A percentile compares a stretch with the other conserved stretches of the same genome.
These are phyloP conservation scores for Cornus kousa DNA, from an alignment of 148 eudicot genomes.

Conservation along the genomic window DNA sequence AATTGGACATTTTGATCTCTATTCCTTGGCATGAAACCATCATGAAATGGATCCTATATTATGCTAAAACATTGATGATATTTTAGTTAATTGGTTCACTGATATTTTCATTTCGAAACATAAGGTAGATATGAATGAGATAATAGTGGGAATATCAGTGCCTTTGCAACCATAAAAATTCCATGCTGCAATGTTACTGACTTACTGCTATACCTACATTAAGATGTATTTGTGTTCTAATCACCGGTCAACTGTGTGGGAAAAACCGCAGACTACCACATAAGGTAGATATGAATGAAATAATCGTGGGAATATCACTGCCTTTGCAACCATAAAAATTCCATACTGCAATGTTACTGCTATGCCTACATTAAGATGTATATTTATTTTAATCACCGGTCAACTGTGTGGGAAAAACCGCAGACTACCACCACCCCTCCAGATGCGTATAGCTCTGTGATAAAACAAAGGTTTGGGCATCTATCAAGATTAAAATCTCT, in stretches of 20 bases:
- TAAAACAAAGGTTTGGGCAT: background rate
- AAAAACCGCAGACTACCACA: background rate
- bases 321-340: background rate
- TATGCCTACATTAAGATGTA: background rate
- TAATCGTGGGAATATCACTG: background rate
- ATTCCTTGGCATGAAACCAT: constrained; percentile 3
- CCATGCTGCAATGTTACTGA: background rate
- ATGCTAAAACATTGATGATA: background rate
- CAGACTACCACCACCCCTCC: background rate
- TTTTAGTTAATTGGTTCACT: background rate
- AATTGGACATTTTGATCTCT: background rate
- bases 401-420: too few species aligned
- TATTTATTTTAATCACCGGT: too few species aligned
- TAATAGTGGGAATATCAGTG: background rate
- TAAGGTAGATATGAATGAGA: too few species aligned
- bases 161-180: background rate
- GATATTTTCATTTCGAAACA: background rate
- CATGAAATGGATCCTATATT: background rate
- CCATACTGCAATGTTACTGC: background rate
- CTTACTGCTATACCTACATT: background rate
- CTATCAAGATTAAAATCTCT: background rate
- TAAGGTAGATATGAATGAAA: too few species aligned
- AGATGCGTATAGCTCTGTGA: background rate
- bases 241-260: too few species aligned
- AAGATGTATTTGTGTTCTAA: too few species aligned